These are phyloP conservation scores for Camelina neglecta DNA, from an alignment of 345 rosid species.

Conservation along the genomic window DNA sequence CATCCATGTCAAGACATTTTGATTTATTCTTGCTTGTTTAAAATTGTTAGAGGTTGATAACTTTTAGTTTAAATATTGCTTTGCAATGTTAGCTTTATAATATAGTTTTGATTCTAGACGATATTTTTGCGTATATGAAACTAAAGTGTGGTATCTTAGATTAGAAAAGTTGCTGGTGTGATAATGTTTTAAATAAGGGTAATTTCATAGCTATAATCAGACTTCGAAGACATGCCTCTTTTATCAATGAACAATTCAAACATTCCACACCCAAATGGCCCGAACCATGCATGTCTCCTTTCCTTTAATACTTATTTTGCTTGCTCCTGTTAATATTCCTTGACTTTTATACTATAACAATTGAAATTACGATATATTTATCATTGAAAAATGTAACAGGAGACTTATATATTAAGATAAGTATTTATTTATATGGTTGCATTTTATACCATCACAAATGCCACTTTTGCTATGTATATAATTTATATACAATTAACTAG, in stretches of 20 bases:
- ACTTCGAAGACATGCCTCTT: not conserved
- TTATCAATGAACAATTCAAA: constrained; percentile 15
- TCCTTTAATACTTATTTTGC: not conserved
- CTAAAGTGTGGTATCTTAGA: constrained; percentile 1
- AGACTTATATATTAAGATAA: not conserved
- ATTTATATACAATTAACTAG: not conserved
- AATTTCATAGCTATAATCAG: not conserved
- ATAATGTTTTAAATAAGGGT: not conserved
- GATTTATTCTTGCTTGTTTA: not conserved
- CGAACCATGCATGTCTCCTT: constrained; percentile 15
- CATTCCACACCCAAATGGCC: constrained; percentile 7
- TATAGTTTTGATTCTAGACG: not conserved
- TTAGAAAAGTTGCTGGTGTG: not conserved
- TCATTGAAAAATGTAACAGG: not conserved
- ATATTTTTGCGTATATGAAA: constrained; percentile 13
- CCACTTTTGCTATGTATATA: not conserved
- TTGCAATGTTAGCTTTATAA: constrained; percentile 27
- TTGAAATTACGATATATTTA: not conserved
- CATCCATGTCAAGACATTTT: constrained; percentile 19
- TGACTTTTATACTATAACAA: not conserved
- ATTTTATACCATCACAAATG: constrained; percentile 1
- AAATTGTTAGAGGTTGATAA: not conserved
- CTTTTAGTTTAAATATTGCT: constrained; percentile 29
- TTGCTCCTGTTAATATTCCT: constrained; percentile 25
- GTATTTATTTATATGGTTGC: not conserved